Conservation (phyloP, 2,329 filamentous ascomycete genomes). For the Cladophialophora exuberans region DNA sequence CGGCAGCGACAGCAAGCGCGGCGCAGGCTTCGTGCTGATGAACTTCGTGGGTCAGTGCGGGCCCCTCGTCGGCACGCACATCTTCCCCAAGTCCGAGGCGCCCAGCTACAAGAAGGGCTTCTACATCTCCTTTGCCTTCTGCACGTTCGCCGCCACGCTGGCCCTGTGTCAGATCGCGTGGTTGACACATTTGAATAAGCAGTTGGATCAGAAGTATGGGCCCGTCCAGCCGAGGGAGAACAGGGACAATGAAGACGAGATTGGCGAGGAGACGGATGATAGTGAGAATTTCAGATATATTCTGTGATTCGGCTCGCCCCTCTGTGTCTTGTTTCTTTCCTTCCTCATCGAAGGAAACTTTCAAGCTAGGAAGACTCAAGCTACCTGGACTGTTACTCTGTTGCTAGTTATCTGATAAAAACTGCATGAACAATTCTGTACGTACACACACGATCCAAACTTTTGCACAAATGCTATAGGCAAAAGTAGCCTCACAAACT, state of each 20-base stretch:
- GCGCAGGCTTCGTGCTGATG: slow-evolving; percentile 57
- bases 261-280: slow-evolving; percentile 40
- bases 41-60: slow-evolving; percentile 82
- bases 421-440: too few species aligned
- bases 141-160: slow-evolving; percentile 45
- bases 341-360: too few species aligned
- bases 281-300: slow-evolving; percentile 26
- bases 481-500: too few species aligned
- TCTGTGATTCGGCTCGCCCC: too few species aligned
- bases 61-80: slow-evolving; percentile 67
- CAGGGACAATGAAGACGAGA: slow-evolving; percentile 33
- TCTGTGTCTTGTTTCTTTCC: too few species aligned
- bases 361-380: too few species aligned
- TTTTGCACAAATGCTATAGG: too few species aligned
- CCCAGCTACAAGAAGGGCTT: slow-evolving; percentile 68
- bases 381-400: too few species aligned
- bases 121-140: slow-evolving; percentile 64
- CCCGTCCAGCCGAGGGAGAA: slow-evolving; percentile 27
- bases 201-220: slow-evolving; percentile 28
- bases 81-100: slow-evolving; percentile 63
- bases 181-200: slow-evolving; percentile 34
- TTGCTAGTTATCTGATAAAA: too few species aligned
- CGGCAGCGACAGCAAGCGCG: slow-evolving; percentile 28
- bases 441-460: too few species aligned
- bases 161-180: slow-evolving; percentile 26